Conservation (phyloP, 2,329 filamentous ascomycete species). For the Pseudogymnoascus sp. region DNA sequence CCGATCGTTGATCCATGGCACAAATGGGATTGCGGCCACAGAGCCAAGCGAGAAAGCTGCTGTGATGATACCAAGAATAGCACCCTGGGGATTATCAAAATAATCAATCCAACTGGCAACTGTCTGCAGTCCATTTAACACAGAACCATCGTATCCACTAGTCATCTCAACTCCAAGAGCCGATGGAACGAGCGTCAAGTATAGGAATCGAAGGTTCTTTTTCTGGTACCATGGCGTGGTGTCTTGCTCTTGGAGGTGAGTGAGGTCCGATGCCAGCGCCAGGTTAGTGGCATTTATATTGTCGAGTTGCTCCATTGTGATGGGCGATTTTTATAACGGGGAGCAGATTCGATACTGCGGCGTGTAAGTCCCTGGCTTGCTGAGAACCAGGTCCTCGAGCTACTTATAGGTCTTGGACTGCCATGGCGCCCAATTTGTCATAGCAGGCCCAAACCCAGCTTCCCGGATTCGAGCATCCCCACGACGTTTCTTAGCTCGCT, state of each 20-base stretch:
- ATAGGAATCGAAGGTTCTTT: slow-evolving; percentile 19
- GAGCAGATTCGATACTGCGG: neutral
- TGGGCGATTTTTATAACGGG: neutral
- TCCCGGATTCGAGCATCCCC: neutral
- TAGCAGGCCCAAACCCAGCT: neutral
- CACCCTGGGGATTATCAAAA: slow-evolving; percentile 36
- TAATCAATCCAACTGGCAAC: slow-evolving; percentile 19
- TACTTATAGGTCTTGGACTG: neutral
- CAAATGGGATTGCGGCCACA: slow-evolving; percentile 35
- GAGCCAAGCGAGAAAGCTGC: slow-evolving; percentile 38
- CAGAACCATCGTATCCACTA: slow-evolving; percentile 19
- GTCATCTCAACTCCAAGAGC: slow-evolving; percentile 20
- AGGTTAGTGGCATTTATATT: neutral
- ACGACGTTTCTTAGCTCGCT: neutral
- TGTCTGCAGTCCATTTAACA: slow-evolving; percentile 21
- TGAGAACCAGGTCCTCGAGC: neutral
- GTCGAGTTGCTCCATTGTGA: neutral
- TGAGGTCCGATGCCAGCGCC: neutral
- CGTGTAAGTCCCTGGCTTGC: neutral
- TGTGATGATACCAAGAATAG: slow-evolving; percentile 36
- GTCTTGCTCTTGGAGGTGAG: slow-evolving; percentile 9
- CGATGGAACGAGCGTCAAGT: slow-evolving; percentile 15
- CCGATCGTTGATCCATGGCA: slow-evolving; percentile 32
- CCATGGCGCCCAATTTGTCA: neutral
- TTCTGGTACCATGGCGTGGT: slow-evolving; percentile 20